Evolutionary conservation across 2,329 filamentous ascomycete species (phyloP), one percentile per base, ranked within the genome.

Genomic region (Colletotrichum kahawae): DNA sequence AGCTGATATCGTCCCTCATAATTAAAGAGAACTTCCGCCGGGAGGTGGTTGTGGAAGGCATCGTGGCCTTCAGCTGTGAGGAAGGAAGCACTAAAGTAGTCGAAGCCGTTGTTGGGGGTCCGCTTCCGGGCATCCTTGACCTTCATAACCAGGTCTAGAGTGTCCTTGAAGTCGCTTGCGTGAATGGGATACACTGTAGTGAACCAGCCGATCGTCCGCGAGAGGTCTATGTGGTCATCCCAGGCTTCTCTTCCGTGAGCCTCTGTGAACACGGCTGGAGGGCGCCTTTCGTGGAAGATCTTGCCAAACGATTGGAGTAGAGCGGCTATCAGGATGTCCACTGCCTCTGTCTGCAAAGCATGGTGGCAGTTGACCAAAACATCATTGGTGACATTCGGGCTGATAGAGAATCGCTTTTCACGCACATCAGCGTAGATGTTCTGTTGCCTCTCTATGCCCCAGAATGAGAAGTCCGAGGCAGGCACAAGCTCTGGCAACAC

Each of bases 1-100:
- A 88, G 85, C 77, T 89, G 87, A 67, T 84, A 84, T 66, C 85
- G 80, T 12, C 86, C 87, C 1, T 85, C 81, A 73, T 88, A 90
- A 78, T 90, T 90, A 81, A 90, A 88, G 0, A 86, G 79, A 3
- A 90, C 76, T 77, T 90, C 88, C 75, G 87, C 83, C 1, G 81
- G 78, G n/a, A 80, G 80, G 73, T 85, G 82, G 2, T 82, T 77
- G 2, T 76, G 27, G 29, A 60, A 62, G 7, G 38, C 24, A 5
- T 59, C 12, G 2, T n/a, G 54, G 8, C 63, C 54, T 18, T 75
- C 54, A 14, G 10, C 7, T 16, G 56, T 64, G 4, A 71, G 24
- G 34, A 67, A 59, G 1, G 54, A 29, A 4, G 33, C n/a, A 18
- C 54, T 67, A 10, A 67, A 71, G 21, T 76, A 76, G 5, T 64